Percentiles rank a stretch among this genome's conserved stretches.
phyloP scores from a whole-genome alignment of 2,329 filamentous ascomycete genomes.

The Venturia oleaginea region DNA sequence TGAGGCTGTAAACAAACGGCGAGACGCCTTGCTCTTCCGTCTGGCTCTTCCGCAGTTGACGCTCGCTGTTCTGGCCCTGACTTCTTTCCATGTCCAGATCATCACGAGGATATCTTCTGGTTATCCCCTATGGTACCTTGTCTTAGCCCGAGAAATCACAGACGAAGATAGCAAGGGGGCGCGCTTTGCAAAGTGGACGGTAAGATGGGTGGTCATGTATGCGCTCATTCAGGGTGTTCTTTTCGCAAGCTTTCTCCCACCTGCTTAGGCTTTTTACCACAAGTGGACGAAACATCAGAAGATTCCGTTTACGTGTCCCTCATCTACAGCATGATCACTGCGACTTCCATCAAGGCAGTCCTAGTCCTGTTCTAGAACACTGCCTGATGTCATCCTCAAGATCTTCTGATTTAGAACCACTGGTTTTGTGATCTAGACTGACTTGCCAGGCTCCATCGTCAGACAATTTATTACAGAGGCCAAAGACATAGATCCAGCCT shows the following conservation, averaged over 20 bases:
- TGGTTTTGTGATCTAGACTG: too few relatives aligned
- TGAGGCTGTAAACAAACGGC: neutral
- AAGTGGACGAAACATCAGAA: neutral
- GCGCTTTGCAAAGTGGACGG: constrained; percentile 26
- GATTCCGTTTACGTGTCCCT: neutral
- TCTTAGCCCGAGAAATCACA: constrained; percentile 46
- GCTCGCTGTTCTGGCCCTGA: constrained; percentile 62
- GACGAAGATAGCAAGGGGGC: neutral
- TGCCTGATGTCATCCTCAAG: too few relatives aligned
- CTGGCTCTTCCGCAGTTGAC: constrained; percentile 66
- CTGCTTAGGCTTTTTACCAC: constrained; percentile 47
- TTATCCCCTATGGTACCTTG: constrained; percentile 84
- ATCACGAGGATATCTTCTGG: constrained; percentile 81
- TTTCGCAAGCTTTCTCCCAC: constrained; percentile 85
- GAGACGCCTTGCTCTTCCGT: constrained; percentile 29
- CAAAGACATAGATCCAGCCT: too few relatives aligned
- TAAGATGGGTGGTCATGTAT: constrained; percentile 72
- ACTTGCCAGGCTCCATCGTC: too few relatives aligned
- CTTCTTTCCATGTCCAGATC: constrained; percentile 87
- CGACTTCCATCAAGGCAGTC: too few relatives aligned
- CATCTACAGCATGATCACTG: too few relatives aligned
- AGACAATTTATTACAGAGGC: too few relatives aligned
- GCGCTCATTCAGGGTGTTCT: constrained; percentile 71
- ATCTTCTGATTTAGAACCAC: too few relatives aligned
- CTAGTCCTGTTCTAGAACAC: too few relatives aligned